phyloP scores from a whole-genome alignment of 768 basidiomycete species.

The Lentinula guzmanii region DNA sequence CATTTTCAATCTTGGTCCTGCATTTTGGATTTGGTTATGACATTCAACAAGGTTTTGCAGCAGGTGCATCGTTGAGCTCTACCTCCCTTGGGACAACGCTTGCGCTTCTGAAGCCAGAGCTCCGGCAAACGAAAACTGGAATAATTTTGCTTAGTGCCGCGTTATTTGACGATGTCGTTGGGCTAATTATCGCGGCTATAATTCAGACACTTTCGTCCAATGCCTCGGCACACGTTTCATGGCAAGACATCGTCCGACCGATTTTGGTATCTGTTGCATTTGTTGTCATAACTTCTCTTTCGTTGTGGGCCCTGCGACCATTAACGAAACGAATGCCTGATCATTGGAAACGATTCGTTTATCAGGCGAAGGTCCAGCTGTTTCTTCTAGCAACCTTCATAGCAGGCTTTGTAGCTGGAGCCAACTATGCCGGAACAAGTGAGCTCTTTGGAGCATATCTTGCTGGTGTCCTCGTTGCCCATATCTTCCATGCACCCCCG shows the following conservation, averaged over 20 bases:
- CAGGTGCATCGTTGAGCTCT: constrained; percentile 55
- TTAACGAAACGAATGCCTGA: background rate
- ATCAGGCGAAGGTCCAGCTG: constrained; percentile 17
- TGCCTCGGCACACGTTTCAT: constrained; percentile 14
- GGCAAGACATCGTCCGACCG: constrained; percentile 42
- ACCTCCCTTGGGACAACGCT: constrained; percentile 67
- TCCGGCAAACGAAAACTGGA: constrained; percentile 45
- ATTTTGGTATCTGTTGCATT: constrained; percentile 51
- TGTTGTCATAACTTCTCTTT: constrained; percentile 29
- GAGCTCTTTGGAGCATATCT: constrained; percentile 60
- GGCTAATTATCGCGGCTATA: constrained; percentile 53
- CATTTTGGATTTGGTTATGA: constrained; percentile 33
- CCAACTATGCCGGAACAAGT: constrained; percentile 51
- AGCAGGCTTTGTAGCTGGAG: constrained; percentile 39
- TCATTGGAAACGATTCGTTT: constrained; percentile 4
- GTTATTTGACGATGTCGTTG: constrained; percentile 59
- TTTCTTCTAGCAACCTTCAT: constrained; percentile 31
- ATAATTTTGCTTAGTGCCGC: constrained; percentile 57
- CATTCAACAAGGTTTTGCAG: constrained; percentile 46
- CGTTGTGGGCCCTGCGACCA: constrained; percentile 17
- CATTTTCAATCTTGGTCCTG: constrained; percentile 39
- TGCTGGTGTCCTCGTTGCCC: constrained; percentile 43
- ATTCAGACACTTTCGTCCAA: constrained; percentile 32
- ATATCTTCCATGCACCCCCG: constrained; percentile 18
- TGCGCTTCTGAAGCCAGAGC: constrained; percentile 44